These are phyloP conservation scores for Datura wrightii DNA, from an alignment of 257 asterid species.

Conservation along the genomic window DNA sequence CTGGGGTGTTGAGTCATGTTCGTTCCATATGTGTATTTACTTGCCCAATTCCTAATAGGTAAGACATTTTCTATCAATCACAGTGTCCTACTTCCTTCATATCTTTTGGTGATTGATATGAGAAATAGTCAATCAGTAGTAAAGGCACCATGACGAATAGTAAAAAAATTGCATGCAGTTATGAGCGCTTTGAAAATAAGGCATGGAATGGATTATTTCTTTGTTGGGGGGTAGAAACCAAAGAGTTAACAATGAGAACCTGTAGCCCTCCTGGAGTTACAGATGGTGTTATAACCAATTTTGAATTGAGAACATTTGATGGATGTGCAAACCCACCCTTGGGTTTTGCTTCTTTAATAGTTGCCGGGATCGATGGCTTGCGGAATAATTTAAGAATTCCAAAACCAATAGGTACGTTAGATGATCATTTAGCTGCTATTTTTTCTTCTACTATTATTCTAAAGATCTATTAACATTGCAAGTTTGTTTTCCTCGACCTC, in stretches of 20 bases:
- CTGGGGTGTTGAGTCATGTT: constrained; percentile 88
- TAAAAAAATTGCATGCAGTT: constrained; percentile 48
- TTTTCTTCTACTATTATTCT: background rate
- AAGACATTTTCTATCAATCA: background rate
- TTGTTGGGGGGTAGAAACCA: constrained; percentile 91
- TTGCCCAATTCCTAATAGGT: constrained; percentile 96
- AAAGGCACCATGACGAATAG: background rate
- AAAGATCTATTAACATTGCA: no score
- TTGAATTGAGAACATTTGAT: constrained; percentile 84
- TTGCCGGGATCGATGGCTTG: constrained; percentile 83
- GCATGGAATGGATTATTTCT: constrained; percentile 93
- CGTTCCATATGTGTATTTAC: constrained; percentile 86
- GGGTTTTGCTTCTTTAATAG: constrained; percentile 78
- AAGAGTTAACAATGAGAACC: constrained; percentile 80
- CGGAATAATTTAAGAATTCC: constrained; percentile 59
- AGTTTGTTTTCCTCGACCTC: background rate
- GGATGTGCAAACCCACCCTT: constrained; percentile 92
- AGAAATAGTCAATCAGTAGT: no score
- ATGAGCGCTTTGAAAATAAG: constrained; percentile 87
- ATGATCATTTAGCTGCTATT: background rate
- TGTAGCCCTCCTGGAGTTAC: constrained; percentile 89
- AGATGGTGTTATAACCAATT: constrained; percentile 76
- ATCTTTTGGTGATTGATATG: background rate
- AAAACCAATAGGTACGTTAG: constrained; percentile 72
- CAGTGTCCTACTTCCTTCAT: constrained; percentile 1